A percentile compares a stretch with the other conserved stretches of the same genome.
Conservation (phyloP, 2,329 filamentous ascomycete species). For the Phialemonium atrogriseum region DNA sequence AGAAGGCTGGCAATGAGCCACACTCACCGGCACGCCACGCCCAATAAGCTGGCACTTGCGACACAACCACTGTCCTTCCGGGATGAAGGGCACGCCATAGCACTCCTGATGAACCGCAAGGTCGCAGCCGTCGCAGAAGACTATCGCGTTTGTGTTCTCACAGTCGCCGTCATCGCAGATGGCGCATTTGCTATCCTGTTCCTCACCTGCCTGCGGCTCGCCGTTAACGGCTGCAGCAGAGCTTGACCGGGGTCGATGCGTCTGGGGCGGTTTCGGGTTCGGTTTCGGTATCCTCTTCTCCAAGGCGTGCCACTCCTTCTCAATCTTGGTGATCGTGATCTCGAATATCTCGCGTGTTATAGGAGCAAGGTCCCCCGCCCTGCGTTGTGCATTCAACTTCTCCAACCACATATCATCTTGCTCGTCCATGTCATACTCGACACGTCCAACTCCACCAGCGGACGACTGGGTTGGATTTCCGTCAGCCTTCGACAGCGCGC, state of each 20-base stretch:
- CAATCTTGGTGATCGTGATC: constrained; percentile 96
- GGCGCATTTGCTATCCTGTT: constrained; percentile 94
- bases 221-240: constrained; percentile 94
- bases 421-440: constrained; percentile 99
- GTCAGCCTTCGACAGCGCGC: constrained; percentile 40
- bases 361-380: constrained; percentile 63
- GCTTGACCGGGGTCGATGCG: constrained; percentile 83
- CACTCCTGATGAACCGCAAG: constrained; percentile 97
- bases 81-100: constrained; percentile 97
- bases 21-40: constrained; percentile 70
- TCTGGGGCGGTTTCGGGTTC: constrained; percentile 92
- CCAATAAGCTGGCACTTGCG: constrained; percentile 94
- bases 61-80: constrained; percentile 96
- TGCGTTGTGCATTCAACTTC: constrained; percentile 69
- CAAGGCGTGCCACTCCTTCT: constrained; percentile 95
- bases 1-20: background rate
- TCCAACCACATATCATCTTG: constrained; percentile 97
- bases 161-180: constrained; percentile 99
- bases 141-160: constrained; percentile 97
- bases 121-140: constrained; percentile 97
- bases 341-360: constrained; percentile 95
- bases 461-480: constrained; percentile 41
- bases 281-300: constrained; percentile 97
- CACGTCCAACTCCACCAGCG: constrained; percentile 58
- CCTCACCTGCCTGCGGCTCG: constrained; percentile 78